Evolutionary conservation across 2,329 filamentous ascomycete genomes (phyloP).

Genomic region (Alternaria infectoria): DNA sequence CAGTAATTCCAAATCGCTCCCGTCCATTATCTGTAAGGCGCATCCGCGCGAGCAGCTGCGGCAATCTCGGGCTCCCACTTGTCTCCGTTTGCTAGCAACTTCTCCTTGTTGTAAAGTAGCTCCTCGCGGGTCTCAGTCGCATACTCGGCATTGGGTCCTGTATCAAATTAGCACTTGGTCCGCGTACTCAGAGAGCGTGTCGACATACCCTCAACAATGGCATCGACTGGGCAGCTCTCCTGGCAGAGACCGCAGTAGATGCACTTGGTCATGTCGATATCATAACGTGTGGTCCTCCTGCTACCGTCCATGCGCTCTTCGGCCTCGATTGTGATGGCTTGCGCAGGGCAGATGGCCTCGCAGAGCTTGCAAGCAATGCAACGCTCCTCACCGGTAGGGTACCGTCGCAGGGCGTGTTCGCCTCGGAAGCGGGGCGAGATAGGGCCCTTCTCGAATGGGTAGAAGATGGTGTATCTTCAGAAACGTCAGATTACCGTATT

Average conservation of each 20-base stretch:
- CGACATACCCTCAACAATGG: constrained; percentile 75
- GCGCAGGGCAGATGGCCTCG: constrained; percentile 96
- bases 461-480: constrained; percentile 92
- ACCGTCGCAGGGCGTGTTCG: constrained; percentile 94
- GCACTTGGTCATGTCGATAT: constrained; percentile 99
- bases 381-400: constrained; percentile 96
- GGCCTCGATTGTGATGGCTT: constrained; percentile 98
- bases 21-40: constrained; percentile 65
- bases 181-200: neutral
- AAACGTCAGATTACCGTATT: constrained; percentile 34
- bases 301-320: constrained; percentile 97
- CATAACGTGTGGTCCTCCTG: constrained; percentile 93
- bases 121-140: constrained; percentile 85
- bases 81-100: constrained; percentile 75
- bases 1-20: constrained; percentile 22
- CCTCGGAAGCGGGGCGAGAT: constrained; percentile 98
- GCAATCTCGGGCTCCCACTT: constrained; percentile 96
- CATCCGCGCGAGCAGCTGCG: constrained; percentile 88
- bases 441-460: constrained; percentile 98
- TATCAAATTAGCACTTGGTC: constrained; percentile 17
- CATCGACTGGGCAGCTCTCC: constrained; percentile 97
- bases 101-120: constrained; percentile 97
- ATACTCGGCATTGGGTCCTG: constrained; percentile 74
- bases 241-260: constrained; percentile 99
- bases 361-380: constrained; percentile 99